These are phyloP conservation scores for Ophiostoma himal-ulmi DNA, from an alignment of 2,329 filamentous ascomycete species.

Conservation along the genomic window DNA sequence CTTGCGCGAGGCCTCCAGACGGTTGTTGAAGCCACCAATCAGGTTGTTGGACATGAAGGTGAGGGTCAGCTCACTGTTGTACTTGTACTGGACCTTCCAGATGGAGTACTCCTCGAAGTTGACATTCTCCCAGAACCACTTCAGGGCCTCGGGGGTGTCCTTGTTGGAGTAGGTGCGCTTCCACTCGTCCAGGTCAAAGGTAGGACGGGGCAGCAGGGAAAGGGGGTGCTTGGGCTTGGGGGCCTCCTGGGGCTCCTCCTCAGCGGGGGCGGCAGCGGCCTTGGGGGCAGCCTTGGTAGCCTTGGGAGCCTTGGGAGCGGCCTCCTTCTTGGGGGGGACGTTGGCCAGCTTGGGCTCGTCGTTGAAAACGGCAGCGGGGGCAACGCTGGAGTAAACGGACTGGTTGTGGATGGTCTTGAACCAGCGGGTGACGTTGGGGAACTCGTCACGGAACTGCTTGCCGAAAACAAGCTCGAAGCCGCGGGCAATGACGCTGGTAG, in stretches of 20 bases:
- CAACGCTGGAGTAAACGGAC: constrained; percentile 78
- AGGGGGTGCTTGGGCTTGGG: constrained; percentile 97
- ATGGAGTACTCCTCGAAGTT: constrained; percentile 94
- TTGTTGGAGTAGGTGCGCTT: constrained; percentile 99
- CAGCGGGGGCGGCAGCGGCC: constrained; percentile 45
- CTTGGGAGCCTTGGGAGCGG: constrained; percentile 40
- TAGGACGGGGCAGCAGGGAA: constrained; percentile 72
- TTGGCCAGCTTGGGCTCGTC: constrained; percentile 72
- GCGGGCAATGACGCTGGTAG: constrained; percentile 68
- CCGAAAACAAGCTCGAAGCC: constrained; percentile 94
- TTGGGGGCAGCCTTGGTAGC: constrained; percentile 38
- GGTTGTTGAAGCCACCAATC: constrained; percentile 95
- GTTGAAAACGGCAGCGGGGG: constrained; percentile 68
- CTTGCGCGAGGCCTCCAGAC: constrained; percentile 96
- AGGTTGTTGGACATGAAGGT: constrained; percentile 99
- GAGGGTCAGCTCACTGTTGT: constrained; percentile 95
- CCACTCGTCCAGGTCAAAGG: constrained; percentile 88
- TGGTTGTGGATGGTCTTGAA: constrained; percentile 91
- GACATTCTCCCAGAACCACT: constrained; percentile 97
- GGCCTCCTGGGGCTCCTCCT: constrained; percentile 41
- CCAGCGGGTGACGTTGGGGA: constrained; percentile 89
- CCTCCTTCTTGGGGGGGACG: constrained; percentile 67
- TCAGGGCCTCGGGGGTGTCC: constrained; percentile 76
- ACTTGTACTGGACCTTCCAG: constrained; percentile 96
- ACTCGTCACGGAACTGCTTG: constrained; percentile 74